Base-by-base conservation (phyloP, 495 filamentous ascomycete genomes). In the Chlorociboria aeruginascens region DNA sequence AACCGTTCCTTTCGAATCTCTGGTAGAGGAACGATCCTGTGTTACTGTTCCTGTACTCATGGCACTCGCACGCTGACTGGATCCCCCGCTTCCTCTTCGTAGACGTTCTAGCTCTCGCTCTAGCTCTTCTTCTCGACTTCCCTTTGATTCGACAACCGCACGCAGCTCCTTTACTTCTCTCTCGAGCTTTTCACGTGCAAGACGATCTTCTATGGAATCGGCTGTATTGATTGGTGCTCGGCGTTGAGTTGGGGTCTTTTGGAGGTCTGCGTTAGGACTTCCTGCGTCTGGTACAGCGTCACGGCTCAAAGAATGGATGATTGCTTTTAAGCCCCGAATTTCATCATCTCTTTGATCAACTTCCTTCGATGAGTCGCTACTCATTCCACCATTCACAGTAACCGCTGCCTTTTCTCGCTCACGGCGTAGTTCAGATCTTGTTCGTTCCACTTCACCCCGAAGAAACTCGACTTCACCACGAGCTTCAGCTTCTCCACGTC, bases 401-500 rank as follows among this genome's bases (percentile, higher is more conserved):
- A 79, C 77, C 8, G 82, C 81, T 9, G 85, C 85, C 62, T 89
- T 89, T 57, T 95, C 92, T n/a, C 83, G 73, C 61, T 97, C 93
- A 45, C 89, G 73, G 39, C 85, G 78, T 13, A 97, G 69, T 69
- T 99, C 92, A 28, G 89, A 75, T 49, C 89, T 79, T n/a, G 86
- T 88, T 44, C 92, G 69, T 62, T 99, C 92, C 0, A 99, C 93
- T 61, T 99, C 92, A 2, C 92, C 92, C 32, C 93, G 79, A 20
- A 99, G 66, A 63, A 96, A 96, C 59, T 99, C 92, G 6, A 96
- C 93, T 61, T 99, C 93, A 2, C 86, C 89, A 50, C 92, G 73
- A 14, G 93, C 92, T 69, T 99, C 92, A 1, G 93, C 89, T 63
- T 99, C 93, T n/a, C 93, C 93, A 28, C 92, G 77, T 40, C 92